A percentile compares a stretch with the other conserved stretches of the same genome.
These are phyloP conservation scores for Lepidium aucheri DNA, from an alignment of 345 rosid genomes.

Conservation along the genomic window DNA sequence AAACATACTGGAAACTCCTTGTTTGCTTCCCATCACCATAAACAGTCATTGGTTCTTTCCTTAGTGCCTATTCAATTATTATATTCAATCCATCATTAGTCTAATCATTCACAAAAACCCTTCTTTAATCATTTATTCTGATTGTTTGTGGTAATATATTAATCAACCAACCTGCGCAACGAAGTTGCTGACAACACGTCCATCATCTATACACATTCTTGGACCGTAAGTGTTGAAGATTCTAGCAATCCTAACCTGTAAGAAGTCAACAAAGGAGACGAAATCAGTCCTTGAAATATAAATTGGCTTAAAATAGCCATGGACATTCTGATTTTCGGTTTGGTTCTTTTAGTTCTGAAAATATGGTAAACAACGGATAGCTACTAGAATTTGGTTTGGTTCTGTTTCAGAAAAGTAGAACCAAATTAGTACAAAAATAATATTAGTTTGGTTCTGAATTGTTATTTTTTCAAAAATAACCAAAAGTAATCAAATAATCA, in stretches of 20 bases:
- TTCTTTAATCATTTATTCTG: not conserved
- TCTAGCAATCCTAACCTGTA: constrained; percentile 70
- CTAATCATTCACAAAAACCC: not conserved
- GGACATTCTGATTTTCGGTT: too few species aligned
- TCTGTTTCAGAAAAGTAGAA: too few species aligned
- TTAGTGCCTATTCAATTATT: constrained; percentile 44
- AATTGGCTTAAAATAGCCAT: not conserved
- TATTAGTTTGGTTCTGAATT: too few species aligned
- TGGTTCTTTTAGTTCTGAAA: too few species aligned
- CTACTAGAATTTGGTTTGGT: too few species aligned
- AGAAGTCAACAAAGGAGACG: not conserved
- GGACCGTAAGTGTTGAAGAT: constrained; percentile 86
- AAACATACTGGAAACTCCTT: constrained; percentile 81
- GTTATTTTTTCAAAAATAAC: too few species aligned
- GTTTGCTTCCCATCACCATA: constrained; percentile 93
- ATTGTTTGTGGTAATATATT: not conserved
- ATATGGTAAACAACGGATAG: too few species aligned
- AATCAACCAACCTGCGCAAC: constrained; percentile 55
- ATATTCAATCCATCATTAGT: constrained; percentile 11
- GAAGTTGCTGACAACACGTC: constrained; percentile 85
- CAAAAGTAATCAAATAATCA: too few species aligned
- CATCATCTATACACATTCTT: constrained; percentile 86
- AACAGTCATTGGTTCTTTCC: constrained; percentile 83
- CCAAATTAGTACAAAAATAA: too few species aligned
- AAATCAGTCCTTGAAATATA: not conserved